These are phyloP conservation scores for Leptodontidium sp. DNA, from an alignment of 2,329 filamentous ascomycete species.

Conservation along the genomic window DNA sequence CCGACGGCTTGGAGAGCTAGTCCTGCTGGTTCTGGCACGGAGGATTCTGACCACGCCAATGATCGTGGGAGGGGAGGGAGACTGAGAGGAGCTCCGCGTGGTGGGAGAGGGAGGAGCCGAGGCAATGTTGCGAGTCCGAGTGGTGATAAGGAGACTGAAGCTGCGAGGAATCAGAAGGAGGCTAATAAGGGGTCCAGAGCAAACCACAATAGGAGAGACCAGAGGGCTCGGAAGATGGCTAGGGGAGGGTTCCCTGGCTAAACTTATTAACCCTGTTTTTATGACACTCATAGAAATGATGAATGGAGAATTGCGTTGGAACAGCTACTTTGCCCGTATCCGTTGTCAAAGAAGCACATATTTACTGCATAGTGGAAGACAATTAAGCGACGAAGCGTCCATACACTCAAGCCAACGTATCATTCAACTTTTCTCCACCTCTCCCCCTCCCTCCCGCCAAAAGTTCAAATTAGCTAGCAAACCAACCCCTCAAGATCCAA, in stretches of 20 bases:
- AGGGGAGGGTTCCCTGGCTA: slow-evolving; percentile 55
- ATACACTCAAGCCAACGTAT: background rate
- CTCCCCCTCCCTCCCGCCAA: background rate
- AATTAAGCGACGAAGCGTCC: background rate
- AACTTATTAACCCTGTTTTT: background rate
- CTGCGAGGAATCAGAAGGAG: slow-evolving; percentile 79
- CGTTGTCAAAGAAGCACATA: background rate
- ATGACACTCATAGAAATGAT: background rate
- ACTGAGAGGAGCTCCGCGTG: slow-evolving; percentile 54
- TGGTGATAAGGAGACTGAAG: slow-evolving; percentile 75
- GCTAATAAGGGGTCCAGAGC: slow-evolving; percentile 81
- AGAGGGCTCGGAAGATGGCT: slow-evolving; percentile 71
- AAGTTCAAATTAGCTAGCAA: background rate
- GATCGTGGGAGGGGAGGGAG: slow-evolving; percentile 55
- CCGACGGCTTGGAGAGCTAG: slow-evolving; percentile 71
- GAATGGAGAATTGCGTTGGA: background rate
- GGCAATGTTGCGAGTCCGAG: slow-evolving; percentile 70
- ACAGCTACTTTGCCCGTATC: background rate
- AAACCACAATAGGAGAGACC: slow-evolving; percentile 86
- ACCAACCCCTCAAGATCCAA: slow-evolving; percentile 15
- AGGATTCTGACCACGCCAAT: slow-evolving; percentile 61
- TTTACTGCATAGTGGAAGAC: background rate
- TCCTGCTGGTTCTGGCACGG: slow-evolving; percentile 62
- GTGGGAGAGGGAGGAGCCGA: slow-evolving; percentile 60
- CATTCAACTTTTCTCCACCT: background rate